Evolutionary conservation across 192 early-diverging fungal genomes (phyloP), one percentile per base, ranked within the genome.

Genomic region (Rhizoclosmatium sp.): DNA sequence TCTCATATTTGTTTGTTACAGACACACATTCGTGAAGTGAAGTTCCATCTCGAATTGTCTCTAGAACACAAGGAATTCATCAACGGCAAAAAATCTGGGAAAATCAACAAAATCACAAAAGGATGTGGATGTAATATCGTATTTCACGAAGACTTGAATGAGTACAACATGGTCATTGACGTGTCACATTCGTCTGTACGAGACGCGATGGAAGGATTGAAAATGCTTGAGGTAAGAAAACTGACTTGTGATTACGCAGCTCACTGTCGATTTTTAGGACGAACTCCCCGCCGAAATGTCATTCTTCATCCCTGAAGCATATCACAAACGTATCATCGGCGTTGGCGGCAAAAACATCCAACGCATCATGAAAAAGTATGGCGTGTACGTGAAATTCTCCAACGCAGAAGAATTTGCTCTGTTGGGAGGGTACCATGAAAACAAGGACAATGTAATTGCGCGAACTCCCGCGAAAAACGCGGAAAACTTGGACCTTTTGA

Each of bases 301-400:
- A 7, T 95, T 95, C 69, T 91, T 90, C 82, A 90, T 95, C 3
- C 93, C 93, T 44, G 93, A 95, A 71, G 81, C 90, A 1, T 93
- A 88, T 76, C 94, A 95, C 84, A 95, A 95, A 81, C 87, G 94
- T 10, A 95, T 95, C 73, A 95, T 95, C 70, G 94, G 94, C 3
- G 93, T 94, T 16, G 93, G 92, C 4, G 94, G 94, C 71, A 94
- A 93, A 62, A 95, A 95, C 81, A 94, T 95, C 58, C 94, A 95
- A 69, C 86, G 92, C 47, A 95, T 95, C 76, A 95, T 95, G 94
- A 95, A 95, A 59, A 93, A 93, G 70, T 93, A 87, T 71, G 94
- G 93, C 21, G 94, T 95, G 0, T 95, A 94, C 75, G 93, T 95
- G 66, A 95, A 95, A 75, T 95, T 95, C 75, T 92, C 92, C 31